phyloP scores from a whole-genome alignment of 805 yeast species.

The Candida silvatica region DNA sequence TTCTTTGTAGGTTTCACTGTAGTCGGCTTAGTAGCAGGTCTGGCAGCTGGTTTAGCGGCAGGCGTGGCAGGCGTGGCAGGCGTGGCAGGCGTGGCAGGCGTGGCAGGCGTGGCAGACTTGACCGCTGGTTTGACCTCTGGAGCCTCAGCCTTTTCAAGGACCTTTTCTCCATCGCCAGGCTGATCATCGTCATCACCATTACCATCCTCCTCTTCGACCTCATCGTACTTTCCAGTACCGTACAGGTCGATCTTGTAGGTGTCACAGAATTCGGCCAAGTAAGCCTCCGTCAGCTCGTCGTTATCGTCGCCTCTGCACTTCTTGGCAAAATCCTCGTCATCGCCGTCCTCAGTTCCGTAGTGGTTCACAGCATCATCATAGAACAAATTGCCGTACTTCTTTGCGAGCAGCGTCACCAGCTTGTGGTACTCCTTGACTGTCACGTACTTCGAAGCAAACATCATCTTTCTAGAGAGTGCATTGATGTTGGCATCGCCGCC shows the following conservation, averaged over 20 bases:
- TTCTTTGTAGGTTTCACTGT: background rate
- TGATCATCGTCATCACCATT: slow-evolving; percentile 3
- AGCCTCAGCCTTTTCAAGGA: background rate
- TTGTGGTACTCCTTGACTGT: slow-evolving; percentile 17
- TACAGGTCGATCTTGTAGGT: slow-evolving; percentile 21
- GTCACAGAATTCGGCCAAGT: slow-evolving; percentile 21
- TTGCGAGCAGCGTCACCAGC: slow-evolving; percentile 13
- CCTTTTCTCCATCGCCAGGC: slow-evolving; percentile 5
- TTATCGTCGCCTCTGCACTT: slow-evolving; percentile 22
- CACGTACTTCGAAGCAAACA: slow-evolving; percentile 13
- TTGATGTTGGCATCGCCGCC: slow-evolving; percentile 10
- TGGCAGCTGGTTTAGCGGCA: background rate
- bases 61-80: background rate
- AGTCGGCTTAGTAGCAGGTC: background rate
- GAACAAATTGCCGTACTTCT: slow-evolving; percentile 16
- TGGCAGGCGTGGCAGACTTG: background rate
- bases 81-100: background rate
- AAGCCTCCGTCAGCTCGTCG: slow-evolving; percentile 17
- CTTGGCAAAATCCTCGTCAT: slow-evolving; percentile 8
- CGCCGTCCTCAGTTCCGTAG: slow-evolving; percentile 8
- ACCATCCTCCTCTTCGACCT: slow-evolving; percentile 3
- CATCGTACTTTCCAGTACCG: slow-evolving; percentile 10
- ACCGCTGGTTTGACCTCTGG: too few relatives aligned
- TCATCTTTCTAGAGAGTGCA: slow-evolving; percentile 10
- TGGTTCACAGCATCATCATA: slow-evolving; percentile 12